Conservation (phyloP, 78 protist genomes). For the Cavenderia fasciculata region DNA sequence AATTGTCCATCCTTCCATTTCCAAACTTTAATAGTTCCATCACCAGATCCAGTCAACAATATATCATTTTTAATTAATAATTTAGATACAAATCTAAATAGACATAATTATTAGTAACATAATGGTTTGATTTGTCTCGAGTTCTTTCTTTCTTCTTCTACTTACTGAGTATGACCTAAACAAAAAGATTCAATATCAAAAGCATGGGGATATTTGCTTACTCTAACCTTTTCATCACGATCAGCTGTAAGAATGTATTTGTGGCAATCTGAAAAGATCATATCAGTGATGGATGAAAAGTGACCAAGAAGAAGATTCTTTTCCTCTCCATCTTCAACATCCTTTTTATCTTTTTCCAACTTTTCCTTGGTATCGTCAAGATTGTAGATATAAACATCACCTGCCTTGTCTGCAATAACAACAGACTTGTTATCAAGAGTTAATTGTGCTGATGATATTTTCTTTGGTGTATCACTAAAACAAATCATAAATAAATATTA, state of each 20-base stretch:
- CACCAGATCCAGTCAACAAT: conserved; percentile 74
- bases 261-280: conserved; percentile 25
- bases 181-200: conserved; percentile 75
- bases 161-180: conserved; percentile 72
- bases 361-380: conserved; percentile 31
- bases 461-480: conserved; percentile 18
- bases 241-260: conserved; percentile 60
- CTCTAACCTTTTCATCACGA: conserved; percentile 84
- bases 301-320: conserved; percentile 57
- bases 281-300: conserved; percentile 50
- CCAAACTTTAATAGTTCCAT: conserved; percentile 75
- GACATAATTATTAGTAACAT: not conserved
- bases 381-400: conserved; percentile 51
- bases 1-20: conserved; percentile 56
- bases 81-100: conserved; percentile 42
- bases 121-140: not conserved
- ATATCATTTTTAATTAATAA: conserved; percentile 33
- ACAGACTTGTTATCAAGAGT: conserved; percentile 13
- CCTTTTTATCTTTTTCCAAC: not conserved
- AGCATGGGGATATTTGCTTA: conserved; percentile 73
- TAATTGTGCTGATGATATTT: conserved; percentile 14
- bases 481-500: too few relatives aligned
- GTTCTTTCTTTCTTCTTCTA: not conserved
- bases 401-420: conserved; percentile 44
- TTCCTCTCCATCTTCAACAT: conserved; percentile 35